Evolutionary conservation across 441 rosid species (phyloP).

Genomic region (Adansonia grandidieri): DNA sequence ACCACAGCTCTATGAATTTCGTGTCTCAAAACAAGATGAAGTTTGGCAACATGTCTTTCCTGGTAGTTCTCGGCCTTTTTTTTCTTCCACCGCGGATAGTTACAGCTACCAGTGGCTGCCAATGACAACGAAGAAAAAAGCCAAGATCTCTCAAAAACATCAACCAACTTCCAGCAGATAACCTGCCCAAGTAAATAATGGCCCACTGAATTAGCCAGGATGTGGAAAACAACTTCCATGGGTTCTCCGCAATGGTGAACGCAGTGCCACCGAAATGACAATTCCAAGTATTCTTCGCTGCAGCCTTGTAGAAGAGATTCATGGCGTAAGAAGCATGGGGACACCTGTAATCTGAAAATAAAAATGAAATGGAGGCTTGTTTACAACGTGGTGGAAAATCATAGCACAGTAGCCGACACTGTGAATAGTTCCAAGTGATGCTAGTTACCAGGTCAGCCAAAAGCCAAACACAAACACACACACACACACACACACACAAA

Average conservation of each 20-base stretch:
- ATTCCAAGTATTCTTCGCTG: conserved; percentile 41
- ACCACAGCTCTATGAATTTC: too few species aligned
- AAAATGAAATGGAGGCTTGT: too few species aligned
- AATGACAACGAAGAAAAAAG: not conserved
- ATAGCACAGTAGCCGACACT: too few species aligned
- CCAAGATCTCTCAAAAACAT: not conserved
- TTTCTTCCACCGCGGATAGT: not conserved
- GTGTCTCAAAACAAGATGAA: not conserved
- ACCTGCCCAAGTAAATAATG: not conserved
- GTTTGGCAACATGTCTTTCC: not conserved
- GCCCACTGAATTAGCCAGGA: not conserved
- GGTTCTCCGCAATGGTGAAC: conserved; percentile 36
- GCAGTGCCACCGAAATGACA: conserved; percentile 42
- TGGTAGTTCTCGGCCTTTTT: not conserved
- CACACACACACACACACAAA: too few species aligned
- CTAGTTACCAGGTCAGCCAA: too few species aligned
- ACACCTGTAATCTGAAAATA: not conserved
- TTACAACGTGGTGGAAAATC: too few species aligned
- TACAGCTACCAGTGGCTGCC: not conserved
- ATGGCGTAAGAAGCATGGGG: conserved; percentile 44
- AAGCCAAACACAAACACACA: too few species aligned
- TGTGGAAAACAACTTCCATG: conserved; percentile 30
- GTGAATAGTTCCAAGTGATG: too few species aligned
- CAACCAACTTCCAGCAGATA: not conserved
- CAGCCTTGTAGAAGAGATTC: conserved; percentile 45